Base-by-base conservation (phyloP, 192 early-diverging fungal species). In the Entomortierella lignicola region DNA sequence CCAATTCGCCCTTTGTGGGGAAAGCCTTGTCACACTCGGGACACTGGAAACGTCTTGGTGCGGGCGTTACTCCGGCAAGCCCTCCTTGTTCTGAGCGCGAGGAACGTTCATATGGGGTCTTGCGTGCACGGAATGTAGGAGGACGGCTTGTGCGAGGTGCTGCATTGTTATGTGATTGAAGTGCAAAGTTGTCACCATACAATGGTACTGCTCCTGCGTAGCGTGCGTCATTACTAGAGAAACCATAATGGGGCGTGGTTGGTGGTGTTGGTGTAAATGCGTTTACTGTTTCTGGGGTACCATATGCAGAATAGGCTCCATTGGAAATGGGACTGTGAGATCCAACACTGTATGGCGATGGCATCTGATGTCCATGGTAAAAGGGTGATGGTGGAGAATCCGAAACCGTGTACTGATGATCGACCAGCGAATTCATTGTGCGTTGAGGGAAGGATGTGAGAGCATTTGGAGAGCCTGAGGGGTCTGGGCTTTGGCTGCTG, bases 21-120 rank as follows among this genome's bases (percentile, higher is more conserved):
- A 79, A 79, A 0, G 75, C 75, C 56, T 79, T 79, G 8, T 79
- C 75, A 39, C 75, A 79, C 57, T 79, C 75, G 13, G 48, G 61
- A 39, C 75, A 79, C n/a, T 60, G 67, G 63, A 79, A 79, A 10
- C 75, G 75, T 34, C 67, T 62, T 4, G 75, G 75, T 1, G 63
- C 55, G 29, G 75, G 67, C 0, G 66, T 41, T 1, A 47, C 61
- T 8, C 67, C 67, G 8, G 34, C 20, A 2, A 51, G 43, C 8
- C 54, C 60, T 23, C 30, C 39, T 4, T 66, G 63, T 20, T 32
- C 15, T 21, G 39, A 58, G 31, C 56, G 43, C 15, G 53, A 41
- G 13, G 60, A 17, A 1, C 60, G 58, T 25, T 79, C 61, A 34
- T 79, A 79, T 12, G 75, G 75, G 0, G 67, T 37, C 57, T 70